Evolutionary conservation across 345 rosid species (phyloP), one percentile per base, ranked within the genome.

Genomic region (Camelina hispida): DNA sequence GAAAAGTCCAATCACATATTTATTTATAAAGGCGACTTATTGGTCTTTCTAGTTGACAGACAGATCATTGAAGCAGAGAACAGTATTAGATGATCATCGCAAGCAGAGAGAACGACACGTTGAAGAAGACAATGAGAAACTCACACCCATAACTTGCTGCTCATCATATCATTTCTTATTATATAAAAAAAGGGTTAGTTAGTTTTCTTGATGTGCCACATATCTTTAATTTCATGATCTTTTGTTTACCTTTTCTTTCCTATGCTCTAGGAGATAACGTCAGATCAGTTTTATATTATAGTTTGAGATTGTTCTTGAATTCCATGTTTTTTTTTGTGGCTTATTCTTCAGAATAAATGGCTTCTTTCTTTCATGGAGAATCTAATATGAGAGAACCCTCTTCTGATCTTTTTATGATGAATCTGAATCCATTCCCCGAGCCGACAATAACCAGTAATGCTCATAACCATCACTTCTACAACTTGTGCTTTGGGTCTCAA

Each of bases 301-400:
- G 38, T 48, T 38, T 38, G 46, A 58, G 16, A 18, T 66, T 48
- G 46, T 66, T 74, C 52, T 48, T 66, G 43, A 43, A 46, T 66
- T 55, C 1, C 7, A 32, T 11, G 9, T 38, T 57, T 42, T 74
- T 28, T 28, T 28, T 28, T 46, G 14, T 64, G 15, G 40, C 4
- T 62, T 51, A 25, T 51, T 25, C 38, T 3, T 50, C 13, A 22
- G 63, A 70, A 70, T 18, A 56, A 66, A 34, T 74, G 73, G 73
- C 67, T 48, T 9, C 28, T 66, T 74, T 74, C 67, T 66, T 74
- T 53, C 20, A 58, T 75, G 43, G 72, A 75, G 40, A 78, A 78
- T 34, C 78, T 66, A 2, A 54, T 25, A 42, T 34, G 62, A 60
- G 79, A 79, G 78, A 67, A 72, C 18, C 70, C 82, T 9, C 68